Evolutionary conservation across 2,329 filamentous ascomycete species (phyloP).

Genomic region (Pestalotiopsis sp.): DNA sequence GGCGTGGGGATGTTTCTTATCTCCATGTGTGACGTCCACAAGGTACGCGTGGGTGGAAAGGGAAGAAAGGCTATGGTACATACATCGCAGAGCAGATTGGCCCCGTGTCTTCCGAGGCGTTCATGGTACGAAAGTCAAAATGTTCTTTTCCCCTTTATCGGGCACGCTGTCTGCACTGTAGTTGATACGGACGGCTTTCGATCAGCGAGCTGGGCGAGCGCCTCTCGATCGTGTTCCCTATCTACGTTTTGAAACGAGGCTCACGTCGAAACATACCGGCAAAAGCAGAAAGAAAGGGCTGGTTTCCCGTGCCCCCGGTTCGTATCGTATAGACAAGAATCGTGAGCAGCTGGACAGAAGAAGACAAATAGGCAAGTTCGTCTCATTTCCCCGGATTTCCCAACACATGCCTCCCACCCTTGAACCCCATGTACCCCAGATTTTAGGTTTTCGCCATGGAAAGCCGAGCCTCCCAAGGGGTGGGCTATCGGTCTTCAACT

Average conservation of each 20-base stretch:
- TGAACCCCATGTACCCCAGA: constrained; percentile 3
- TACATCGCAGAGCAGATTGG: background rate
- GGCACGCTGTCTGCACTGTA: background rate
- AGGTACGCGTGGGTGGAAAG: background rate
- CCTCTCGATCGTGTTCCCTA: background rate
- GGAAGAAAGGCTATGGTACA: background rate
- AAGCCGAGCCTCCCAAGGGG: background rate
- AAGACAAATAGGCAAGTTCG: background rate
- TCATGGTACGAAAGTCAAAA: background rate
- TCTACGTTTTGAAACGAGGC: background rate
- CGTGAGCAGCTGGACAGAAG: background rate
- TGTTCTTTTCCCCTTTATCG: background rate
- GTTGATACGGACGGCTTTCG: background rate
- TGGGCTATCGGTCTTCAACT: background rate
- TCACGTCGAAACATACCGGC: background rate
- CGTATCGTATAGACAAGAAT: background rate
- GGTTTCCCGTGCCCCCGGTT: background rate
- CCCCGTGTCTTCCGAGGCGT: background rate
- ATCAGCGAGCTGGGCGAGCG: background rate
- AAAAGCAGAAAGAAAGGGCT: background rate
- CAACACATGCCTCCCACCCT: background rate
- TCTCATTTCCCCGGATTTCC: constrained; percentile 1
- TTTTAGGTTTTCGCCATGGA: constrained; percentile 7
- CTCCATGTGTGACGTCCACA: background rate
- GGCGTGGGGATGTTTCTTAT: background rate